These are phyloP conservation scores for Naganishia albida DNA, from an alignment of 1,284 basidiomycete genomes.

Conservation along the genomic window DNA sequence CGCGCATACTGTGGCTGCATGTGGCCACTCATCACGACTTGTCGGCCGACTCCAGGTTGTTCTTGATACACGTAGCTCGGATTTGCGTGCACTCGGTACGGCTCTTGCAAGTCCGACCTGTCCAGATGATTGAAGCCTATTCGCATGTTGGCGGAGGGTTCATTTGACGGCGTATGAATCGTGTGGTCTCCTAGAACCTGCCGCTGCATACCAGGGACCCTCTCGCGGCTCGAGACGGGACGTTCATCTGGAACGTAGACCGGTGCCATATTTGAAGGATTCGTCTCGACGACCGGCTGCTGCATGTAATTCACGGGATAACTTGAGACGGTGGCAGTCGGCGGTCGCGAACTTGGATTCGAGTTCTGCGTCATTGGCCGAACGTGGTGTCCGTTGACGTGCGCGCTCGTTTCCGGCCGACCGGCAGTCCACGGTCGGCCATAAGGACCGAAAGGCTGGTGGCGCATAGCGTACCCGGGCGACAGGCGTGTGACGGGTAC, in stretches of 20 bases:
- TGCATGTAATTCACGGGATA: slow-evolving; percentile 9
- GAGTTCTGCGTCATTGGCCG: slow-evolving; percentile 16
- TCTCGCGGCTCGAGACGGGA: slow-evolving; percentile 3
- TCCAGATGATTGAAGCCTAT: not conserved
- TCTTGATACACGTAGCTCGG: slow-evolving; percentile 8
- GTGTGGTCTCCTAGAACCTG: not conserved
- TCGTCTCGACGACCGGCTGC: not conserved
- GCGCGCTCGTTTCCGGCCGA: slow-evolving; percentile 4
- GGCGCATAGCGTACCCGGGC: slow-evolving; percentile 6
- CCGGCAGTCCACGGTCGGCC: slow-evolving; percentile 22
- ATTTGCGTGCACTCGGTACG: not conserved
- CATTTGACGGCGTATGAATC: not conserved
- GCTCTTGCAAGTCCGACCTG: not conserved
- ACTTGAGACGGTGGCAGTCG: slow-evolving; percentile 6
- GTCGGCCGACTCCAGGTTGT: not conserved
- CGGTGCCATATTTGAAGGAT: not conserved
- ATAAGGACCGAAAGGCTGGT: slow-evolving; percentile 21
- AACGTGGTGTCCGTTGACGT: not conserved
- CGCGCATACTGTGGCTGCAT: slow-evolving; percentile 1
- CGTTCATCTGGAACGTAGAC: slow-evolving; percentile 10
- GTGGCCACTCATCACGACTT: not conserved
- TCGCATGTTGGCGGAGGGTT: not conserved
- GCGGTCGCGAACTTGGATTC: slow-evolving; percentile 12
- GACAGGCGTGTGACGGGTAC: slow-evolving; percentile 7
- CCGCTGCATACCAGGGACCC: not conserved